Evolutionary conservation across 495 filamentous ascomycete genomes (phyloP).

Genomic region (Corynascus novoguineensis): DNA sequence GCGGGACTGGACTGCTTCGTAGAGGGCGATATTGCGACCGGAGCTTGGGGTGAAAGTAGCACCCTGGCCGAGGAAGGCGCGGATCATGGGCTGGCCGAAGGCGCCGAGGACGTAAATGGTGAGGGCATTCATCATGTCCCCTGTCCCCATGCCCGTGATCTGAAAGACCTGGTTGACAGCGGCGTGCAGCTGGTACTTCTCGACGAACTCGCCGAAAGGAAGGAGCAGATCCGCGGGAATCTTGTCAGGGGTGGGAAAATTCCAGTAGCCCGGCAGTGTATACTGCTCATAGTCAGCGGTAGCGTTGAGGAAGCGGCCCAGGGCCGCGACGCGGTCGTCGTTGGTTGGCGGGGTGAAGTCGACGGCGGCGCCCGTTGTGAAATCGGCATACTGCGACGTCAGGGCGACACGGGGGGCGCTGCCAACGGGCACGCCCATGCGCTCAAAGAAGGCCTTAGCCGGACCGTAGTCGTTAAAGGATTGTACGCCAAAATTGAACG

Average conservation of each 20-base stretch:
- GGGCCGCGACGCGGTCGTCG: slow-evolving; percentile 26
- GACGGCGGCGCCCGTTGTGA: slow-evolving; percentile 32
- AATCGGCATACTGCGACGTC: slow-evolving; percentile 36
- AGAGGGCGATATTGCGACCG: slow-evolving; percentile 40
- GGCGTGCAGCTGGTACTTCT: slow-evolving; percentile 29
- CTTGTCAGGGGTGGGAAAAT: slow-evolving; percentile 33
- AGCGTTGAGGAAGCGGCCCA: slow-evolving; percentile 34
- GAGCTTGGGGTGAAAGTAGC: slow-evolving; percentile 28
- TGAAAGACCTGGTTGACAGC: slow-evolving; percentile 31
- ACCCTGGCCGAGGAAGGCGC: slow-evolving; percentile 28
- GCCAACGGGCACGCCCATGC: slow-evolving; percentile 32
- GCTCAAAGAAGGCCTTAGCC: slow-evolving; percentile 29
- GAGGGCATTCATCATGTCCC: slow-evolving; percentile 30
- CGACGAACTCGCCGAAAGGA: slow-evolving; percentile 43
- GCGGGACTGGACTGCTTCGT: slow-evolving; percentile 32
- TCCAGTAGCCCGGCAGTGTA: slow-evolving; percentile 37
- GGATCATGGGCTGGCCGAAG: slow-evolving; percentile 39
- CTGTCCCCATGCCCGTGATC: slow-evolving; percentile 39
- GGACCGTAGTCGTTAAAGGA: slow-evolving; percentile 26
- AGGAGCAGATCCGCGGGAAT: slow-evolving; percentile 46
- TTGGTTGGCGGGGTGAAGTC: slow-evolving; percentile 17
- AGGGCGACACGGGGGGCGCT: slow-evolving; percentile 16
- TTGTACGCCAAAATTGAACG: slow-evolving; percentile 42
- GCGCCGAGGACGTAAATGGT: slow-evolving; percentile 39
- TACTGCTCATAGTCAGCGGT: slow-evolving; percentile 35